Evolutionary conservation across 2,329 filamentous ascomycete species (phyloP).

Genomic region (Nemania bipapillata): DNA sequence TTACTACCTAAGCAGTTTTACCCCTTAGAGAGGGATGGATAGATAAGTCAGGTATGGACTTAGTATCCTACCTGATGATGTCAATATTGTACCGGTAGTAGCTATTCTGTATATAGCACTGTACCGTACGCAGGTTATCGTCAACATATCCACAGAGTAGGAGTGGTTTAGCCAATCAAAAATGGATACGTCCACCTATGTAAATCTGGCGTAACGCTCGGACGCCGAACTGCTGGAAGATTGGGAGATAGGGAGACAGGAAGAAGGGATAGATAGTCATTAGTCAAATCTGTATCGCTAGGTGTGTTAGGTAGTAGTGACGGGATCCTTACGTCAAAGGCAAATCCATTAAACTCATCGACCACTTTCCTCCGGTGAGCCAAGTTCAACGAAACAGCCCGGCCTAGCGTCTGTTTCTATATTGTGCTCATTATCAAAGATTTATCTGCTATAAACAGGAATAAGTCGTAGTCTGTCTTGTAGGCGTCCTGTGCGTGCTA

Average conservation of each 20-base stretch:
- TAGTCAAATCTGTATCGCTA: too few relatives aligned
- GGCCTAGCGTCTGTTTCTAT: background rate
- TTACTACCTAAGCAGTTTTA: too few relatives aligned
- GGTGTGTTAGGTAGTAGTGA: too few relatives aligned
- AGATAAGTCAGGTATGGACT: too few relatives aligned
- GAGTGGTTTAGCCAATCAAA: constrained; percentile 34
- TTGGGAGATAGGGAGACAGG: too few relatives aligned
- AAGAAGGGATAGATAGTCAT: too few relatives aligned
- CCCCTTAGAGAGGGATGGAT: too few relatives aligned
- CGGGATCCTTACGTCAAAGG: background rate
- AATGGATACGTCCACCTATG: background rate
- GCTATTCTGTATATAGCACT: background rate
- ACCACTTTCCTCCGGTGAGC: background rate
- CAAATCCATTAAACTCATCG: background rate
- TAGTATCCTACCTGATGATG: too few relatives aligned
- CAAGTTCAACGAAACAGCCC: background rate
- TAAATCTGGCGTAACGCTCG: background rate
- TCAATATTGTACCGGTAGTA: too few relatives aligned
- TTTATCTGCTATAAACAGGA: background rate
- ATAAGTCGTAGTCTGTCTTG: background rate
- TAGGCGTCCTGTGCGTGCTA: too few relatives aligned
- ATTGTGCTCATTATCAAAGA: background rate
- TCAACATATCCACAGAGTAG: constrained; percentile 42
- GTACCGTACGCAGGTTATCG: background rate
- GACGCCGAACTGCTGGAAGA: too few relatives aligned